These are phyloP conservation scores for Chlorella sorokiniana DNA, from an alignment of 139 green algal genomes.

Conservation along the genomic window DNA sequence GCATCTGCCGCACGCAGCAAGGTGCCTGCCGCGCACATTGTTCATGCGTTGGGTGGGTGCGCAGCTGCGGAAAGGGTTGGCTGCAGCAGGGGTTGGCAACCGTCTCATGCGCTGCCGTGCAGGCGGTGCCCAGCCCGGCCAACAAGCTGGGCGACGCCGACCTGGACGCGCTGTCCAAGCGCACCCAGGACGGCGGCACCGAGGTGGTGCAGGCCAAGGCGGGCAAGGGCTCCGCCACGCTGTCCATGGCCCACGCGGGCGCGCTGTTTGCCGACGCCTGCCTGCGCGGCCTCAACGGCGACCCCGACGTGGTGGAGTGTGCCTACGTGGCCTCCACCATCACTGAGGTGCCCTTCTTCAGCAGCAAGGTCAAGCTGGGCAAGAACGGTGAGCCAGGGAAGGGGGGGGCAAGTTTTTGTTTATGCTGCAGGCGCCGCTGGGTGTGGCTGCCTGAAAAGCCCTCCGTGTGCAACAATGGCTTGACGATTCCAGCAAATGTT, in stretches of 20 bases:
- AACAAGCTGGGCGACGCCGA: conserved; percentile 74
- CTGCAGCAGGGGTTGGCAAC: too few species aligned
- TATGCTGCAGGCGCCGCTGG: background rate
- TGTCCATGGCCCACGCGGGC: conserved; percentile 98
- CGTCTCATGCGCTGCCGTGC: background rate
- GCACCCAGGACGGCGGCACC: conserved; percentile 98
- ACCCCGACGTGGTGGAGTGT: conserved; percentile 79
- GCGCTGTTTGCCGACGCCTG: conserved; percentile 93
- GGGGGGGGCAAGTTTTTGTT: background rate
- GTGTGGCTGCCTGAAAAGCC: too few species aligned
- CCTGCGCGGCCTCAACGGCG: conserved; percentile 92
- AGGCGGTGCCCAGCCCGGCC: conserved; percentile 55
- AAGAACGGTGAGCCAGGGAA: conserved; percentile 64
- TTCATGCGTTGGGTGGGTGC: too few species aligned
- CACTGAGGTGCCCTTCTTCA: conserved; percentile 91
- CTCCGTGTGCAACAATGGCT: too few species aligned
- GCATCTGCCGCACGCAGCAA: too few species aligned
- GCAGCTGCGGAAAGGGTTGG: too few species aligned
- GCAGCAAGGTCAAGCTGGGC: conserved; percentile 87
- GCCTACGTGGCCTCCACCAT: conserved; percentile 89
- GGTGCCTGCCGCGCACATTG: background rate
- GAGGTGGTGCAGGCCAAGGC: conserved; percentile 97
- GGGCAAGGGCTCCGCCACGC: conserved; percentile 81
- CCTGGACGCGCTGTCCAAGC: conserved; percentile 93
- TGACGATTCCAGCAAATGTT: background rate